Percentiles rank a stretch among this genome's conserved stretches.
Conservation (phyloP, 2,329 filamentous ascomycete species). For the Eurotiales sp. region DNA sequence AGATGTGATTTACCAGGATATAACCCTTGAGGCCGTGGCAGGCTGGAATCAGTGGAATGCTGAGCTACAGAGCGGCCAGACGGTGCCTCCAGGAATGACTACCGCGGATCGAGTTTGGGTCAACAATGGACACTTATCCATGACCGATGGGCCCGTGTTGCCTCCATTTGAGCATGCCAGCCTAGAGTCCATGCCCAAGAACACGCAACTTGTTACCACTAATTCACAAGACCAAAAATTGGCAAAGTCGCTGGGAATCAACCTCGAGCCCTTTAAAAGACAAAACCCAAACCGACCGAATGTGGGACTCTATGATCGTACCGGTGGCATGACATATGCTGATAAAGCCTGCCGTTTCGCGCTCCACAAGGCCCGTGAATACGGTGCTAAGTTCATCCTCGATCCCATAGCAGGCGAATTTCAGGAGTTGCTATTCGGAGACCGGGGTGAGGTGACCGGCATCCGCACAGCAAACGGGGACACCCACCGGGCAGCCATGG, state of each 20-base stretch:
- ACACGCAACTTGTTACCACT: slow-evolving; percentile 1
- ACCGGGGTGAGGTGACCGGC: slow-evolving; percentile 28
- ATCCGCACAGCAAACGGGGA: slow-evolving; percentile 38
- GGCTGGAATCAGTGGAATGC: slow-evolving; percentile 47
- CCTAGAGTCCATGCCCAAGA: slow-evolving; percentile 7
- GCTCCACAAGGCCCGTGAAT: slow-evolving; percentile 38
- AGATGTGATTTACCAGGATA: slow-evolving; percentile 45
- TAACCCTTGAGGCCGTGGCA: slow-evolving; percentile 42
- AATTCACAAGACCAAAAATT: background rate
- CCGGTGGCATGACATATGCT: slow-evolving; percentile 44
- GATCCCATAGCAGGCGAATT: slow-evolving; percentile 30
- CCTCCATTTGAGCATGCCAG: slow-evolving; percentile 4
- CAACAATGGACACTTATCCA: slow-evolving; percentile 32
- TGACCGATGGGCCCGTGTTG: background rate
- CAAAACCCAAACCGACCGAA: slow-evolving; percentile 4
- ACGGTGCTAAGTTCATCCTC: slow-evolving; percentile 44
- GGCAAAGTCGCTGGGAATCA: background rate
- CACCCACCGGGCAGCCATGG: slow-evolving; percentile 29
- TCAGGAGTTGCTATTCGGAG: slow-evolving; percentile 21
- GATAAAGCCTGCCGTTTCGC: slow-evolving; percentile 47
- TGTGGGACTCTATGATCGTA: slow-evolving; percentile 34
- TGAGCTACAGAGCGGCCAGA: slow-evolving; percentile 19
- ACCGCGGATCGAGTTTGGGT: slow-evolving; percentile 35
- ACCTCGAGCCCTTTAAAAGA: slow-evolving; percentile 8
- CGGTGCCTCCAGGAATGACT: slow-evolving; percentile 37